Evolutionary conservation across 2,329 filamentous ascomycete genomes (phyloP), one percentile per base, ranked within the genome.

Genomic region (Metarhizium humberi): DNA sequence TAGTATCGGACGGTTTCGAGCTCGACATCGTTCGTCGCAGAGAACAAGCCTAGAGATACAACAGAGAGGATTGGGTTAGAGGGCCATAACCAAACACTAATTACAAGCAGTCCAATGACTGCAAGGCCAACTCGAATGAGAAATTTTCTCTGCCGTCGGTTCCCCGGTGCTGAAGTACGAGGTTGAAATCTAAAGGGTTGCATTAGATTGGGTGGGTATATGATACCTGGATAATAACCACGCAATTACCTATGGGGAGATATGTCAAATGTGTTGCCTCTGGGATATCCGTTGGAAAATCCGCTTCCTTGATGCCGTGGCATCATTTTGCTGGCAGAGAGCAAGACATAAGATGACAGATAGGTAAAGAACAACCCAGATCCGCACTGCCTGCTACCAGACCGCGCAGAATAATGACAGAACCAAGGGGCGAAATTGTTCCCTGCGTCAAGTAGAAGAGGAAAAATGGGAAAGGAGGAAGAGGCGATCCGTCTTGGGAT

Each of bases 1-100:
- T 97, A 97, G 74, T 99, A 97, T 69, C 92, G 89, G 58, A 99
- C 89, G 1, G 92, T 97, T 70, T 97, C 90, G 56, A 97, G 83
- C 66, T 95, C 86, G 59, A 90, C 81, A 61, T 88, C 85, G 53
- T 86, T 84, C 53, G 76, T 74, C 25, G 79, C 75, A 43, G 84
- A 84, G 52, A 92, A 74, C 40, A 92, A 78, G 34, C 87, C 88
- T 51, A 95, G 76, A 1, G 88, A 87, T 66, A 75, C 79, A 67
- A 75, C 78, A 67, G 74, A 90, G 62, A 74, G 85, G 64, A 75
- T 77, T 62, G 73, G 82, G 70, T 73, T 85, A 70, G 77, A 77
- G 60, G 90, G 82, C 71, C 90, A 88, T 51, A 92, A 80, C 71
- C 92, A 91, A 60, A 95, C 73, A 60, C 86, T 78, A 65, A 94